phyloP scores from a whole-genome alignment of 2,329 filamentous ascomycete species.

The Aspergillus phoenicis region DNA sequence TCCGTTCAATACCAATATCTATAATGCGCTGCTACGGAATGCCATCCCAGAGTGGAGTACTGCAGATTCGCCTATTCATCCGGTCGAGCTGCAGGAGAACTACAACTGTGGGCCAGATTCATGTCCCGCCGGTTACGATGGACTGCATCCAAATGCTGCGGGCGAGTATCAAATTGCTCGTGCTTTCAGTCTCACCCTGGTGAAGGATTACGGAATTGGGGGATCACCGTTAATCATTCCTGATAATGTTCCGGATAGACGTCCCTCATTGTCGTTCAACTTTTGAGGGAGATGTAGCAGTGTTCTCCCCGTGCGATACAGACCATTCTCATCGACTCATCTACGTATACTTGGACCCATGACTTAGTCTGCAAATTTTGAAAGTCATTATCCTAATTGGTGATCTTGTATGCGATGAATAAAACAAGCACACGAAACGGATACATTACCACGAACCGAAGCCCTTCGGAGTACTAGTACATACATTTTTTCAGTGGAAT shows the following conservation, averaged over 20 bases:
- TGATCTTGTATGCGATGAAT: no score
- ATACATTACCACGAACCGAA: no score
- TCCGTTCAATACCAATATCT: constrained; percentile 4
- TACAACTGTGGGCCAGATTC: constrained; percentile 2
- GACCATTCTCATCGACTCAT: no score
- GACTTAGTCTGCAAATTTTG: no score
- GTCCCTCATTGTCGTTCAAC: neutral
- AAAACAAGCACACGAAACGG: no score
- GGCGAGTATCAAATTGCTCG: constrained; percentile 8
- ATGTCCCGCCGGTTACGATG: constrained; percentile 11
- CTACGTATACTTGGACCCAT: no score
- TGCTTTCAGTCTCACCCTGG: constrained; percentile 1
- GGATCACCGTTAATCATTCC: neutral
- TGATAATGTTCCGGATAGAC: neutral
- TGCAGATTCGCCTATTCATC: neutral
- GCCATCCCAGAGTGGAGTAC: constrained; percentile 4
- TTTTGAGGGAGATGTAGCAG: neutral
- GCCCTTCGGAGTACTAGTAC: no score
- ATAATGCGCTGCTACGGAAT: constrained; percentile 1
- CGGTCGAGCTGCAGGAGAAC: constrained; percentile 3
- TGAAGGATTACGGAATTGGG: neutral
- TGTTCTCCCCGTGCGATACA: no score
- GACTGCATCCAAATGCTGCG: neutral
- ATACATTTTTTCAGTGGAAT: no score
- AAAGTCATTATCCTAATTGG: no score